Percentiles rank a stretch among this genome's conserved stretches.
Evolutionary conservation across 148 eudicot genomes (phyloP).

Genomic region (Polygonum aviculare): DNA sequence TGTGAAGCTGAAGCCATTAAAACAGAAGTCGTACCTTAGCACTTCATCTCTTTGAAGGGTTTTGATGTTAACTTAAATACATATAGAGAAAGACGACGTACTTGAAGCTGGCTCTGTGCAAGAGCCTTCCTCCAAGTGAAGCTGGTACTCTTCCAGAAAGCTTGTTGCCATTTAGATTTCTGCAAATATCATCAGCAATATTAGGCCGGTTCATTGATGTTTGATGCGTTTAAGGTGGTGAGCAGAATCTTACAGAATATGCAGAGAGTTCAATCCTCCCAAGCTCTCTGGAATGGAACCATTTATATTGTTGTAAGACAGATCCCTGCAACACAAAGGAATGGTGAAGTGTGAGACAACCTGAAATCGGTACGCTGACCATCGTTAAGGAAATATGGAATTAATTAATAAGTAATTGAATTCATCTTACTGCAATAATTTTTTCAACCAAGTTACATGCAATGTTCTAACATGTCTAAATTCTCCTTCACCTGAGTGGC

Average conservation of each 20-base stretch:
- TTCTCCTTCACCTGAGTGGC: background rate
- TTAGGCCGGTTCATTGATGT: conserved; percentile 3
- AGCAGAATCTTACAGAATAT: conserved; percentile 54
- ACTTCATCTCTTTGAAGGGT: background rate
- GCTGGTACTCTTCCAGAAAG: conserved; percentile 85
- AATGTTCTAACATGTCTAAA: background rate
- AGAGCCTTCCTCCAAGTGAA: conserved; percentile 77
- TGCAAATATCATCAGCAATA: conserved; percentile 16
- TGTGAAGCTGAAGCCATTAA: conserved; percentile 54
- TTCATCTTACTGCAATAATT: background rate
- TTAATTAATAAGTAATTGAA: background rate
- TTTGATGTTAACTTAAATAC: conserved; percentile 4
- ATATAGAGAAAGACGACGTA: conserved; percentile 22
- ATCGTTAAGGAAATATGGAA: background rate
- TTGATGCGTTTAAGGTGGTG: background rate
- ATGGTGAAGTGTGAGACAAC: background rate
- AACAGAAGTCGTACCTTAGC: background rate
- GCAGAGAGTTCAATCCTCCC: conserved; percentile 64
- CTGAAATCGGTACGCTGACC: background rate
- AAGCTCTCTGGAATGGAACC: conserved; percentile 87
- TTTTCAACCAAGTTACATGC: background rate
- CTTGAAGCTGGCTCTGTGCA: conserved; percentile 99
- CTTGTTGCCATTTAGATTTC: conserved; percentile 89
- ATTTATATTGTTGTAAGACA: conserved; percentile 79
- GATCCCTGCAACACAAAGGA: conserved; percentile 55